Evolutionary conservation across 768 basidiomycete genomes (phyloP), one percentile per base, ranked within the genome.

Genomic region (Sporobolomyces pararoseus): DNA sequence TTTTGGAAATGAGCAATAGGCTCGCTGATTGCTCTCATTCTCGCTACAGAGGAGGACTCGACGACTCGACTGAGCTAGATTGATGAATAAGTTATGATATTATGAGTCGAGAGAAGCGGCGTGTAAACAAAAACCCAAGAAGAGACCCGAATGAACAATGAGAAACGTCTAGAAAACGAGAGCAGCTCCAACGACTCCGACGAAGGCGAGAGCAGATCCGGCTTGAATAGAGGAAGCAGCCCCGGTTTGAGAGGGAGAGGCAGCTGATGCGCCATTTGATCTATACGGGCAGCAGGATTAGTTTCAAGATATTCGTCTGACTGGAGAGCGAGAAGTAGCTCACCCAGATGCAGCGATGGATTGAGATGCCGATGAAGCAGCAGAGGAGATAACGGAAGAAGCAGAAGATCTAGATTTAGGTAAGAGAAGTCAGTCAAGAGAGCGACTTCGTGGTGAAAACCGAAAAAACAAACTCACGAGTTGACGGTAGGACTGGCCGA

Each of bases 141-240:
- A 42, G 39, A 17, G 17, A 50, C 49, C n/a, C n/a, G 49, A 50
- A 50, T 7, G 10, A 23, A 50, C 12, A 10, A 27, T 12, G 49
- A 21, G 23, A 50, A 27, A 57, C 4, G 19, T 57, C 54, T 37
- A 69, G 19, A 64, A 31, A 9, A 63, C 13, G 25, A 70, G 50
- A 2, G 68, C 55, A 14, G 68, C 63, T 14, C 9, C 39, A 9
- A 37, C 68, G 1, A 58, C 50, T 1, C 57, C 68, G 31, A 49
- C 50, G 25, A 65, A 50, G 5, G 49, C 68, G 21, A 63, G 29
- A 4, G 58, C 42, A n/a, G 63, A 63, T 7, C 62, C 55, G 4
- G 49, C 68, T 31, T 55, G 37, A 35, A 47, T 39, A 35, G 27
- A 25, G 7, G 35, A n/a, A 1, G 62, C 54, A 27, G 52, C 52